These are phyloP conservation scores for Globisporangium irregulare DNA, from an alignment of 352 stramenopile species.

Conservation along the genomic window DNA sequence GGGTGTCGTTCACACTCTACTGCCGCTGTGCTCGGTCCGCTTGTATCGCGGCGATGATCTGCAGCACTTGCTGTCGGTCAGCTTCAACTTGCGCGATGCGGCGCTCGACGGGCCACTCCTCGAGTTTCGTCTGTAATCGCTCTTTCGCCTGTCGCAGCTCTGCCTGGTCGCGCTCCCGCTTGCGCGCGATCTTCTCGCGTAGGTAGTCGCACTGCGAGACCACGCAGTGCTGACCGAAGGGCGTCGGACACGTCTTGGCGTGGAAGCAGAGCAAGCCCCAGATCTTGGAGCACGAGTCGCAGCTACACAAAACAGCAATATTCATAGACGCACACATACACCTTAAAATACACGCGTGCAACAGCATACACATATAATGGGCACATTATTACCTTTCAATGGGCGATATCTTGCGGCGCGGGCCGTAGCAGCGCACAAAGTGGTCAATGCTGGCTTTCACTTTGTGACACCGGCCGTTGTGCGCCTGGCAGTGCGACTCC, in stretches of 20 bases:
- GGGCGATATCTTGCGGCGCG: conserved; percentile 56
- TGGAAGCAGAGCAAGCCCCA: conserved; percentile 87
- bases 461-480: conserved; percentile 78
- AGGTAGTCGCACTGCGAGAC: conserved; percentile 87
- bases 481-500: conserved; percentile 53
- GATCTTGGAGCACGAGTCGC: conserved; percentile 80
- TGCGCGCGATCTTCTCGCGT: conserved; percentile 80
- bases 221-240: conserved; percentile 52
- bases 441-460: conserved; percentile 88
- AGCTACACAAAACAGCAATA: conserved; percentile 31
- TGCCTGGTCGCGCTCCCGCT: conserved; percentile 52
- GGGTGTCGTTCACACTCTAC: conserved; percentile 15
- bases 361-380: neutral
- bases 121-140: conserved; percentile 42
- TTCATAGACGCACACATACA: neutral
- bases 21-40: conserved; percentile 47
- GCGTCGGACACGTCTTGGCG: conserved; percentile 67
- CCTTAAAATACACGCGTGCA: neutral
- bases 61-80: conserved; percentile 69
- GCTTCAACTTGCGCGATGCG: conserved; percentile 80
- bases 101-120: conserved; percentile 76
- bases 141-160: conserved; percentile 57
- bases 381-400: conserved; percentile 65
- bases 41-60: conserved; percentile 75
- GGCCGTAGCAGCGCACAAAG: conserved; percentile 83